These are phyloP conservation scores for Mangifera indica DNA, from an alignment of 345 rosid species.

Conservation along the genomic window DNA sequence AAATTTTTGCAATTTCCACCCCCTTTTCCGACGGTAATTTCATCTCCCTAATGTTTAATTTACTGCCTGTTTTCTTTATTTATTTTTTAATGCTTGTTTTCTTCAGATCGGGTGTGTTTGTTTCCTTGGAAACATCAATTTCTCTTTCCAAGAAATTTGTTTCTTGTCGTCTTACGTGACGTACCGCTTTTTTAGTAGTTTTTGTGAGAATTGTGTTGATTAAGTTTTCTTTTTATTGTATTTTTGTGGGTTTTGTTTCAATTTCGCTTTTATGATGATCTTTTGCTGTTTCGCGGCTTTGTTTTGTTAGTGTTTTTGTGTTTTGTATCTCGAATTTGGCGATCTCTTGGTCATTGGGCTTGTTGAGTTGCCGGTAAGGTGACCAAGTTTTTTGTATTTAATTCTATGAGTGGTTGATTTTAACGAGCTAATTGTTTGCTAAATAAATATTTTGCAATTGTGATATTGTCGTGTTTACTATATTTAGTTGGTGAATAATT, in stretches of 20 bases:
- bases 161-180: not conserved
- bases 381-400: no score
- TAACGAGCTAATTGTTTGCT: not conserved
- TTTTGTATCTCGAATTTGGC: constrained; percentile 4
- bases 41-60: not conserved
- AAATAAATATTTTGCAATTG: not conserved
- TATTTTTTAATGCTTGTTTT: not conserved
- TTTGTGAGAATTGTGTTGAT: not conserved
- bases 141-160: constrained; percentile 5
- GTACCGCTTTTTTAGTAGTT: not conserved
- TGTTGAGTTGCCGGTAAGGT: constrained; percentile 16
- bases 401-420: not conserved
- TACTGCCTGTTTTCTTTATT: not conserved
- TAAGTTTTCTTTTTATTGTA: not conserved
- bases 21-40: constrained; percentile 19
- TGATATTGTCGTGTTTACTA: not conserved
- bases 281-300: not conserved
- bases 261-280: constrained; percentile 4
- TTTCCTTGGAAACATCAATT: not conserved
- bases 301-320: constrained; percentile 23
- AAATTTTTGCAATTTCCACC: not conserved
- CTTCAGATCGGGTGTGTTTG: constrained; percentile 40
- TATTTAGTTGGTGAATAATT: not conserved
- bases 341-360: constrained; percentile 22
- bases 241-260: not conserved